Base-by-base conservation (phyloP, 2,329 filamentous ascomycete species). In the Nigrospora oryzae region DNA sequence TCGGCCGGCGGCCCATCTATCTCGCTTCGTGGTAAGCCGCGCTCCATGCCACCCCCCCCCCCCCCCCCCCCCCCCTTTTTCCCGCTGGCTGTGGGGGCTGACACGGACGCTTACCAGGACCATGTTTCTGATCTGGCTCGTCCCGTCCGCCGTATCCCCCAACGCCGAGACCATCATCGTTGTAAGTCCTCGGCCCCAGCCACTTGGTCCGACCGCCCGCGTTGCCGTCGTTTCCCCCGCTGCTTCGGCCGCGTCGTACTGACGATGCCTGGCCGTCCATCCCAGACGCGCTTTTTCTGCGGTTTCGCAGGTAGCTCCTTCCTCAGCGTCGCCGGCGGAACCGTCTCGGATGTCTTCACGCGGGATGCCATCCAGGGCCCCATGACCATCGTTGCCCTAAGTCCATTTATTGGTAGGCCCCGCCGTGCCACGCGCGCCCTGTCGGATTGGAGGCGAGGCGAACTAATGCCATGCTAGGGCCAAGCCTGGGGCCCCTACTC, bases 151-250 rank as follows among this genome's bases (percentile, higher is more conserved):
- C 1, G 81, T 90, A 16, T 85, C 86, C n/a, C 69, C 71, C 44
- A 94, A 94, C 57, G 85, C 90, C n/a, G 67, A 80, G 52, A 93
- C 88, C 5, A 80, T 94, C 70, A 67, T 95, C 42, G 68, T 94
- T 13, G 57, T 59, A 50, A 41, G 56, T 56, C 31, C 23, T 28
- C 8, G 23, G 23, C 23, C 5, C 8, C 23, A 5, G 7, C 23
- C 23, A 2, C 7, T 28, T 10, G 23, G 8, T 10, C 23, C 23
- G 23, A 28, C 23, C 23, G 5, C n/a, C 32, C 11, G 35, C 12
- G 11, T 23, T 30, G 19, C 12, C 13, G 11, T 17, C 4, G 16
- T n/a, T 7, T 17, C 8, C 10, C 10, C 5, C 2, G 5, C 23
- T 28, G 23, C 23, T 7, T 28, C 23, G 23, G 4, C 10, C 8